phyloP scores from a whole-genome alignment of 139 green algal species.

The Astrephomene gubernaculifera region DNA sequence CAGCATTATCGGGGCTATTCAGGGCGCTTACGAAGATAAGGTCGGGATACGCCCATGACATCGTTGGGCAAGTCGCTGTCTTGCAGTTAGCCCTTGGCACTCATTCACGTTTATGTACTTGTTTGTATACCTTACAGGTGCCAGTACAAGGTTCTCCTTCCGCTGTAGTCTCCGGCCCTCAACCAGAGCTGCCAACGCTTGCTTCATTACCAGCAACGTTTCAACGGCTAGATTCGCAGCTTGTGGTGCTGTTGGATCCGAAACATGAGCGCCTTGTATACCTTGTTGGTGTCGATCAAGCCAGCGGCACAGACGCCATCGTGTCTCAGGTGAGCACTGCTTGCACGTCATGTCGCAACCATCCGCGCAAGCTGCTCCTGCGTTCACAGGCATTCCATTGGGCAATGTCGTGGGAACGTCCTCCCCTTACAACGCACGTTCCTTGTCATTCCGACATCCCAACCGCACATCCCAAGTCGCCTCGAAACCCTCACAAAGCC shows the following conservation, averaged over 20 bases:
- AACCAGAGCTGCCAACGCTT: neutral
- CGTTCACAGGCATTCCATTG: neutral
- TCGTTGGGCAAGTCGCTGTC: too few species aligned
- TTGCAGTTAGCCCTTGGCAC: neutral
- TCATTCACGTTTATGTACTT: neutral
- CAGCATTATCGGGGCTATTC: neutral
- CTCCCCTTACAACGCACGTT: neutral
- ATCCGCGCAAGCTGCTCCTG: neutral
- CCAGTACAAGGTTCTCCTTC: neutral
- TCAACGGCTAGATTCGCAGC: neutral
- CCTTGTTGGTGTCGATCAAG: neutral
- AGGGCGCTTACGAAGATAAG: neutral
- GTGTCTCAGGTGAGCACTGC: neutral
- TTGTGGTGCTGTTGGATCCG: conserved; percentile 5
- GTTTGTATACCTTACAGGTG: neutral
- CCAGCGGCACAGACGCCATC: neutral
- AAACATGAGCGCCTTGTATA: conserved; percentile 15
- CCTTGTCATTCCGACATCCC: neutral
- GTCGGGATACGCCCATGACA: neutral
- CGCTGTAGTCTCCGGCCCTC: neutral
- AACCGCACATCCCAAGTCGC: neutral
- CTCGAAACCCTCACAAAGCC: neutral
- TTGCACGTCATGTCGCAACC: neutral
- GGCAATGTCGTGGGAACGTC: neutral
- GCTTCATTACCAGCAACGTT: conserved; percentile 14